Percentiles rank a stretch among this genome's conserved stretches.
phyloP scores from a whole-genome alignment of 2,329 filamentous ascomycete genomes.

The Coniochaeta hoffmannii region DNA sequence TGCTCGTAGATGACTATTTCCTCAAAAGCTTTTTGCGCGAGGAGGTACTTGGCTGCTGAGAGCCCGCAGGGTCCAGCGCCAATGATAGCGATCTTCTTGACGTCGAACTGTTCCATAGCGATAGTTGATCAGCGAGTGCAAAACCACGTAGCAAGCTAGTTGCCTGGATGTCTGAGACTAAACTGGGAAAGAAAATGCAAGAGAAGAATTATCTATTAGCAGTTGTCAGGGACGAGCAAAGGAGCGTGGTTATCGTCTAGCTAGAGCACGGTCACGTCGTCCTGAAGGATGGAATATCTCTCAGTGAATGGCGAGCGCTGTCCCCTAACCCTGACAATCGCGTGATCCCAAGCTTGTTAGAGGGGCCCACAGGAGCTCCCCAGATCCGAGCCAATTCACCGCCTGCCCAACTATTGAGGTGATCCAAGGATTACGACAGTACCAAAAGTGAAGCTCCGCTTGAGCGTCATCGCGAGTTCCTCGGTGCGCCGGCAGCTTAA shows the following conservation, averaged over 20 bases:
- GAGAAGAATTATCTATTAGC: no score
- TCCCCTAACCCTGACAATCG: not conserved
- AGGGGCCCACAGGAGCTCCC: no score
- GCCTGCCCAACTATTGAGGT: not conserved
- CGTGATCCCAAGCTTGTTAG: no score
- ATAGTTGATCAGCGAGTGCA: not conserved
- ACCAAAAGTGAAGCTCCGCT: not conserved
- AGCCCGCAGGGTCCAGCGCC: conserved; percentile 78
- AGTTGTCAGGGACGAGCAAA: no score
- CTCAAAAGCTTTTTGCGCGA: conserved; percentile 59
- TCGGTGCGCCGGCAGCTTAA: not conserved
- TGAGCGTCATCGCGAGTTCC: not conserved
- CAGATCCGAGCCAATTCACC: not conserved
- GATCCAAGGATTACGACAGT: not conserved
- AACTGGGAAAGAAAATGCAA: no score
- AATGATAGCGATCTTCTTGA: conserved; percentile 65
- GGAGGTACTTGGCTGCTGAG: conserved; percentile 71
- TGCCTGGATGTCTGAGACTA: no score
- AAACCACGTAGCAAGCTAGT: no score
- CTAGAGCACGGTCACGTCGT: no score
- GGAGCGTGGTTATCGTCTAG: no score
- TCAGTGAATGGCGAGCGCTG: no score
- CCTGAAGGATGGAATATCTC: not conserved
- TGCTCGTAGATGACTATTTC: conserved; percentile 78
- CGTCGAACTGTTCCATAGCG: conserved; percentile 29